phyloP scores from a whole-genome alignment of 106 monocot genomes.

The Acorus calamus region DNA sequence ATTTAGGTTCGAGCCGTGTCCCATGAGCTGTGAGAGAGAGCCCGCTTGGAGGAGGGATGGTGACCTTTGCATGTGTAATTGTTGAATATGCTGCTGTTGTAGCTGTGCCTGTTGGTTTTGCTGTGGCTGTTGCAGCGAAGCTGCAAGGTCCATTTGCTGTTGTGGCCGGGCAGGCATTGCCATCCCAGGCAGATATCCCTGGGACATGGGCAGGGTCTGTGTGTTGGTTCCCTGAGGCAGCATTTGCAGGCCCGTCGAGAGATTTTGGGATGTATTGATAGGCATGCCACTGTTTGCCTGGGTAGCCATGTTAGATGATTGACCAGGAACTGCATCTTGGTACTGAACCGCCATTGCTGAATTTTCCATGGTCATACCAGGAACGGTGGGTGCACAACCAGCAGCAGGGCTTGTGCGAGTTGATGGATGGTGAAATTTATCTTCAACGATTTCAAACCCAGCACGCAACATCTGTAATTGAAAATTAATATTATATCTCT shows the following conservation, averaged over 20 bases:
- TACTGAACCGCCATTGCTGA: constrained; percentile 32
- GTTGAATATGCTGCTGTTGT: constrained; percentile 44
- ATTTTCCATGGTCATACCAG: constrained; percentile 35
- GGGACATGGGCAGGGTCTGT: constrained; percentile 26
- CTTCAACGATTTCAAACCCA: constrained; percentile 59
- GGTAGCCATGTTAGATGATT: constrained; percentile 9
- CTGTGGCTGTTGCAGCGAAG: constrained; percentile 22
- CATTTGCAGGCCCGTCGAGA: constrained; percentile 31
- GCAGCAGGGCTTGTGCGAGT: constrained; percentile 18
- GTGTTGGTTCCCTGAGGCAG: constrained; percentile 40
- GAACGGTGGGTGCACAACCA: constrained; percentile 11
- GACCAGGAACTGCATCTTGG: constrained; percentile 27
- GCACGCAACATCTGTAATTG: constrained; percentile 11
- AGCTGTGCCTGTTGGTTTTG: constrained; percentile 30
- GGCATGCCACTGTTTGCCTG: constrained; percentile 18
- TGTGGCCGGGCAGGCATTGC: constrained; percentile 35
- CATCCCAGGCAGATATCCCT: constrained; percentile 35
- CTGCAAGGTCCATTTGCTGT: constrained; percentile 5
- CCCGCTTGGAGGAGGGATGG: constrained; percentile 39
- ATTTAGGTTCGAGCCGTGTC: constrained; percentile 47
- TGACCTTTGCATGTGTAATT: constrained; percentile 58
- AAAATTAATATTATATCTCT: too few relatives aligned
- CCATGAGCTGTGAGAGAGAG: constrained; percentile 65
- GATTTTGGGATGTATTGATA: constrained; percentile 28
- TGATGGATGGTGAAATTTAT: constrained; percentile 30